These are phyloP conservation scores for Raddia guianensis DNA, from an alignment of 176 grass and related monocot genomes.

Conservation along the genomic window DNA sequence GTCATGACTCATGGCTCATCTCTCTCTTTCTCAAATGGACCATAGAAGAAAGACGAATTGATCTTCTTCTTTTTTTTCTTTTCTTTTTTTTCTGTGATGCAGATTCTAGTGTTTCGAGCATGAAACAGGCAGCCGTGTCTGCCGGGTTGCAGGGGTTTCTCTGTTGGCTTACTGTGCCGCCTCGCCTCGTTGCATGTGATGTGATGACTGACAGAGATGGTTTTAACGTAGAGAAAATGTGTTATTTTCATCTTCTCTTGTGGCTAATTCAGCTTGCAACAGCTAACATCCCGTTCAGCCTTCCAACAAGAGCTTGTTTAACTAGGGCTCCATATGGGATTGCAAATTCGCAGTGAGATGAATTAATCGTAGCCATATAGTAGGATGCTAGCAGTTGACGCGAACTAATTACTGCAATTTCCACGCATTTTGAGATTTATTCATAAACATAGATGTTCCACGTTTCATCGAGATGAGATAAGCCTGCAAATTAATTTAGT, in stretches of 20 bases:
- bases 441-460: too few relatives aligned
- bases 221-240: neutral
- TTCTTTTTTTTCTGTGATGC: neutral
- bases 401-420: too few relatives aligned
- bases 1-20: neutral
- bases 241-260: neutral
- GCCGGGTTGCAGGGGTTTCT: constrained; percentile 7
- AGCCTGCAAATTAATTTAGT: too few relatives aligned
- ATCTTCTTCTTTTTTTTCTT: too few relatives aligned
- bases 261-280: neutral
- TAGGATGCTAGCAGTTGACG: too few relatives aligned
- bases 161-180: neutral
- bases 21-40: neutral
- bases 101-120: constrained; percentile 18
- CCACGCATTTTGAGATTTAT: too few relatives aligned
- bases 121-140: constrained; percentile 46
- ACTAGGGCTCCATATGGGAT: too few relatives aligned
- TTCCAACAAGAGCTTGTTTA: too few relatives aligned
- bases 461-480: too few relatives aligned
- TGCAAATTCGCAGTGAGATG: too few relatives aligned
- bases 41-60: neutral
- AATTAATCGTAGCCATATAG: too few relatives aligned
- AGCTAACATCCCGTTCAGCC: neutral
- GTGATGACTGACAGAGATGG: neutral
- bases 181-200: constrained; percentile 39